Conservation (phyloP, 495 filamentous ascomycete species). For the Penicillium daleae region DNA sequence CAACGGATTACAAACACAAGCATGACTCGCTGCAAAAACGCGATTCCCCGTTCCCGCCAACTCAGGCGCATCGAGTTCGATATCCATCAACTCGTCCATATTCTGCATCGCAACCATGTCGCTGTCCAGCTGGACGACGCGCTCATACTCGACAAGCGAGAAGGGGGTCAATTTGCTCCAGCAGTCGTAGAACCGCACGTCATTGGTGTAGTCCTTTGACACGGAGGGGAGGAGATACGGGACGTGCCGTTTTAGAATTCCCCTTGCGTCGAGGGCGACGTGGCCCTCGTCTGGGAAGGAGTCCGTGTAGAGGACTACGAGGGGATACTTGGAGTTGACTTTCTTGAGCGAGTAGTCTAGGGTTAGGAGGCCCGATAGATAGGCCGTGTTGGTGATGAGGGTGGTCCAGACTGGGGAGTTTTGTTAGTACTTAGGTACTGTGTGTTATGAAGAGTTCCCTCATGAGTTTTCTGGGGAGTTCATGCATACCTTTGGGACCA, state of each 20-base stretch:
- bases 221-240: slow-evolving; percentile 63
- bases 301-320: slow-evolving; percentile 79
- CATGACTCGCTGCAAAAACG: slow-evolving; percentile 75
- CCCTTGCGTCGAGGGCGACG: slow-evolving; percentile 62
- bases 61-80: slow-evolving; percentile 63
- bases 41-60: slow-evolving; percentile 54
- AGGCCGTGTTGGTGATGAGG: slow-evolving; percentile 75
- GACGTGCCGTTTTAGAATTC: slow-evolving; percentile 64
- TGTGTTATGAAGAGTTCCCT: no score
- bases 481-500: slow-evolving; percentile 5
- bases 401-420: slow-evolving; percentile 66
- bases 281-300: slow-evolving; percentile 64
- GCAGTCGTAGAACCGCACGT: slow-evolving; percentile 78
- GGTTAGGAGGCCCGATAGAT: slow-evolving; percentile 72
- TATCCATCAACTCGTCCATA: slow-evolving; percentile 86
- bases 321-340: slow-evolving; percentile 63
- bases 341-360: slow-evolving; percentile 70
- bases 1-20: slow-evolving; percentile 82
- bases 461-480: background rate
- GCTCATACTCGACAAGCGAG: slow-evolving; percentile 67
- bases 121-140: slow-evolving; percentile 79
- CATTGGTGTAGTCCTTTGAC: slow-evolving; percentile 59
- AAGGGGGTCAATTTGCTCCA: slow-evolving; percentile 86
- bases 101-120: slow-evolving; percentile 80
- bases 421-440: background rate